phyloP scores from a whole-genome alignment of 495 filamentous ascomycete species.

The Amphirosellinia nigrospora region DNA sequence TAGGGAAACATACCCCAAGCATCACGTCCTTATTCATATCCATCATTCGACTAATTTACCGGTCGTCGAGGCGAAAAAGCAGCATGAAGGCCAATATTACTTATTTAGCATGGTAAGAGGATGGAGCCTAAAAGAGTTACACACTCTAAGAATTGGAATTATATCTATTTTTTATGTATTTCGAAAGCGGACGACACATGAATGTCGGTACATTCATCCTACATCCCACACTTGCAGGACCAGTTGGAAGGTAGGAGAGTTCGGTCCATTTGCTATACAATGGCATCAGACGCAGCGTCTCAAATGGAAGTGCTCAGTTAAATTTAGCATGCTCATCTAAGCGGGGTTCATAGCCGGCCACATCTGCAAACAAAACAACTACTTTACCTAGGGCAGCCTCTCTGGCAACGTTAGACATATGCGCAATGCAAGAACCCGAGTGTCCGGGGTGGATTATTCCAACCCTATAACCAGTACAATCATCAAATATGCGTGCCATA shows the following conservation, averaged over 20 bases:
- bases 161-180: slow-evolving; percentile 18
- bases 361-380: too few species aligned
- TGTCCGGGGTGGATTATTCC: background rate
- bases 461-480: background rate
- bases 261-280: background rate
- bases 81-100: slow-evolving; percentile 6
- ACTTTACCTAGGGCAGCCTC: background rate
- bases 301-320: background rate
- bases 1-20: background rate
- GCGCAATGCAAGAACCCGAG: slow-evolving; percentile 4
- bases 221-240: background rate
- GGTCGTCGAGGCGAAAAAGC: background rate
- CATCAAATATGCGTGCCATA: background rate
- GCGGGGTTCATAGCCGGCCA: background rate
- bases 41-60: slow-evolving; percentile 19
- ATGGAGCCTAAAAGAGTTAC: background rate
- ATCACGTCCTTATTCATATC: slow-evolving; percentile 21
- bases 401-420: background rate
- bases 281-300: background rate
- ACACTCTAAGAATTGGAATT: background rate
- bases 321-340: background rate
- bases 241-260: slow-evolving; percentile 6
- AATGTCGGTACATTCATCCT: background rate
- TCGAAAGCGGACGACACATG: background rate
- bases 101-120: slow-evolving; percentile 16